Evolutionary conservation across 352 stramenopile genomes (phyloP).

Genomic region (Elongisporangium undulatum): DNA sequence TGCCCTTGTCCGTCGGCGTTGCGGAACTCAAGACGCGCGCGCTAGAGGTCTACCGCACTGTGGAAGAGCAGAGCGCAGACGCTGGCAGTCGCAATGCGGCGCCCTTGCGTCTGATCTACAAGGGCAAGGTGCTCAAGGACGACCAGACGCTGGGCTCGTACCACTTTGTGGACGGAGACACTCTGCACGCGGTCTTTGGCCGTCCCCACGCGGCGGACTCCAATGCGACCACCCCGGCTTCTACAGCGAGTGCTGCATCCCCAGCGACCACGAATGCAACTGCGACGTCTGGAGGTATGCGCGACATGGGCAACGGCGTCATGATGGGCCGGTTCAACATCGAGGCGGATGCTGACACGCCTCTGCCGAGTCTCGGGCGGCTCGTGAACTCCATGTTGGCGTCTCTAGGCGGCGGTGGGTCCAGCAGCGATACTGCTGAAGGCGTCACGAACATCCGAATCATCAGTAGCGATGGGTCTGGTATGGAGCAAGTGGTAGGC

Average conservation of each 20-base stretch:
- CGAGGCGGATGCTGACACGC: constrained; percentile 1
- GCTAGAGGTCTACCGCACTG: constrained; percentile 6
- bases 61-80: constrained; percentile 1
- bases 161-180: constrained; percentile 31
- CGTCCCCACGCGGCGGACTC: constrained; percentile 4
- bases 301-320: constrained; percentile 9
- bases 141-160: constrained; percentile 22
- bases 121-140: constrained; percentile 45
- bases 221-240: neutral
- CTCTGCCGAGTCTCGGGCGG: constrained; percentile 7
- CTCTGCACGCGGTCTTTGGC: constrained; percentile 32
- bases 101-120: constrained; percentile 41
- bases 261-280: neutral
- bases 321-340: constrained; percentile 13
- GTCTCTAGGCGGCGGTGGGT: constrained; percentile 3
- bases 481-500: neutral
- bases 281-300: neutral
- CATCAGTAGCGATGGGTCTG: neutral
- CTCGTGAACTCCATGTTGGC: constrained; percentile 17
- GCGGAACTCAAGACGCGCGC: constrained; percentile 20
- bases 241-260: neutral
- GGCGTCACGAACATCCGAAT: constrained; percentile 4
- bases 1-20: constrained; percentile 12
- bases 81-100: neutral
- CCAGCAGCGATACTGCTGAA: neutral